These are phyloP conservation scores for Saccharomycopsis hybrid DNA, from an alignment of 1,139 yeast genomes.

Conservation along the genomic window DNA sequence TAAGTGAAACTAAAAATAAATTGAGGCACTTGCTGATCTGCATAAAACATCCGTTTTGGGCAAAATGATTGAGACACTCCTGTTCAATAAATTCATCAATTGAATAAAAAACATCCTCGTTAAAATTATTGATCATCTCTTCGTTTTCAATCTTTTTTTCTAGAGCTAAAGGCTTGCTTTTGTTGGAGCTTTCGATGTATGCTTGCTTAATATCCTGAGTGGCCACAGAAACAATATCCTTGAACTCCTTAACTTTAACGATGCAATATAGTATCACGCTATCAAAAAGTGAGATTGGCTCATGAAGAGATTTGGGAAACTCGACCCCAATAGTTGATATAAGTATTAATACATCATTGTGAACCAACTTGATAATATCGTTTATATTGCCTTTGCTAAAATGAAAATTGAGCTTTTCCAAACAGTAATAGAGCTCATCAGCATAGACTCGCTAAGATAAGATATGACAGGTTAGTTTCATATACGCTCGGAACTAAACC, in stretches of 20 bases:
- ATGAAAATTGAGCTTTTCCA: background rate
- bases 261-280: too few relatives aligned
- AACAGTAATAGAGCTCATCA: background rate
- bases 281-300: slow-evolving; percentile 1
- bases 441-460: background rate
- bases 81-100: background rate
- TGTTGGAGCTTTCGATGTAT: too few relatives aligned
- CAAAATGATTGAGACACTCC: background rate
- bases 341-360: background rate
- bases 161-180: too few relatives aligned
- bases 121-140: too few relatives aligned
- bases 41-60: background rate
- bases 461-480: too few relatives aligned
- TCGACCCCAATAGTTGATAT: background rate
- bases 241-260: too few relatives aligned
- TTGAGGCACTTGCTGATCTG: slow-evolving; percentile 1
- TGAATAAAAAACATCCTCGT: background rate
- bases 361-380: slow-evolving; percentile 1
- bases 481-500: too few relatives aligned
- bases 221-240: background rate
- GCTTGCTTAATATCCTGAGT: too few relatives aligned
- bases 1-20: background rate
- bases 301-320: background rate
- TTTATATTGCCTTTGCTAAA: background rate
- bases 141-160: too few relatives aligned